These are phyloP conservation scores for Colletotrichum plurivorum DNA, from an alignment of 2,329 filamentous ascomycete genomes.

Conservation along the genomic window DNA sequence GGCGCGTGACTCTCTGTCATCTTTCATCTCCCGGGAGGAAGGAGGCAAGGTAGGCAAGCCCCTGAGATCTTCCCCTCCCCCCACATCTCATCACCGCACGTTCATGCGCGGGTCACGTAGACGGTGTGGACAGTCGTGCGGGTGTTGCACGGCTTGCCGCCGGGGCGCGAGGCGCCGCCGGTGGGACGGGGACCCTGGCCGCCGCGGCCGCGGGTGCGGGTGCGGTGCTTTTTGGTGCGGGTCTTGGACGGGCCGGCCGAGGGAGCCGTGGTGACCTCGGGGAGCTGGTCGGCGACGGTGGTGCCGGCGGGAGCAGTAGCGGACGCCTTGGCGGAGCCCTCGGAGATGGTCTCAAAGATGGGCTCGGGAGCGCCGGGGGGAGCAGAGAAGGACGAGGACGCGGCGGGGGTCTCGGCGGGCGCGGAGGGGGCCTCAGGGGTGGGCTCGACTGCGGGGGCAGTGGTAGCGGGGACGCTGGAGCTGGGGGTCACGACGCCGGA, in stretches of 20 bases:
- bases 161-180: background rate
- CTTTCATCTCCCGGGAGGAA: background rate
- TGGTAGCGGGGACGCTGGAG: slow-evolving; percentile 18
- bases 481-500: slow-evolving; percentile 26
- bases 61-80: background rate
- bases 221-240: slow-evolving; percentile 4
- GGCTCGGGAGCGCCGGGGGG: background rate
- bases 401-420: slow-evolving; percentile 3
- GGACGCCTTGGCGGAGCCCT: background rate
- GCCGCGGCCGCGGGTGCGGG: slow-evolving; percentile 18
- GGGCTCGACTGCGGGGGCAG: background rate
- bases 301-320: background rate
- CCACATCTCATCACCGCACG: background rate
- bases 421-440: background rate
- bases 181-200: slow-evolving; percentile 25
- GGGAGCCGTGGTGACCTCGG: slow-evolving; percentile 16
- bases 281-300: slow-evolving; percentile 13
- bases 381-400: background rate
- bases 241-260: slow-evolving; percentile 22
- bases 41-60: background rate
- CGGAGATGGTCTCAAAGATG: slow-evolving; percentile 14
- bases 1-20: background rate
- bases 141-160: slow-evolving; percentile 13
- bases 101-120: slow-evolving; percentile 12
- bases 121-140: slow-evolving; percentile 24